Evolutionary conservation across 495 filamentous ascomycete genomes (phyloP).

Genomic region (Daldinia vernicosa): DNA sequence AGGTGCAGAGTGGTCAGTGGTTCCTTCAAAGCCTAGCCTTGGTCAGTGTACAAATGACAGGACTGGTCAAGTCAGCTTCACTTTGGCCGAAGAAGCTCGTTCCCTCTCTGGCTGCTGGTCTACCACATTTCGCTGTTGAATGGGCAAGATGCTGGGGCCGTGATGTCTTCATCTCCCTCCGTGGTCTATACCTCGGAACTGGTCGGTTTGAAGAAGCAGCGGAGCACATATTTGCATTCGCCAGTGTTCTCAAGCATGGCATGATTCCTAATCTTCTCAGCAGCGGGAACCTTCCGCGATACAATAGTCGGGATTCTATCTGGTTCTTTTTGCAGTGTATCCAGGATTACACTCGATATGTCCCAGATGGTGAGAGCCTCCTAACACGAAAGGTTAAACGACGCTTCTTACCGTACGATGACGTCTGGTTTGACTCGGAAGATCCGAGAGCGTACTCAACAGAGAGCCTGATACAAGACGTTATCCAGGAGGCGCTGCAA

Average conservation of each 20-base stretch:
- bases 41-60: constrained; percentile 89
- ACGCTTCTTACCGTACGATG: constrained; percentile 94
- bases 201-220: constrained; percentile 87
- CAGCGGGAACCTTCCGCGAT: constrained; percentile 87
- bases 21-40: constrained; percentile 88
- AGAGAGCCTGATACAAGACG: constrained; percentile 80
- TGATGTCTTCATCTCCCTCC: constrained; percentile 94
- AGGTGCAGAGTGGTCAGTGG: constrained; percentile 79
- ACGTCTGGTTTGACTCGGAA: constrained; percentile 84
- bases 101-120: constrained; percentile 87
- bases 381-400: constrained; percentile 80
- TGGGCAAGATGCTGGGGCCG: constrained; percentile 98
- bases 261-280: constrained; percentile 97
- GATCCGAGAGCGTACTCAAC: constrained; percentile 88
- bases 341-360: constrained; percentile 90
- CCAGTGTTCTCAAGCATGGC: constrained; percentile 95
- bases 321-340: constrained; percentile 98
- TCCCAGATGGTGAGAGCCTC: constrained; percentile 76
- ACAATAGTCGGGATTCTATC: constrained; percentile 94
- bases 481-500: constrained; percentile 93
- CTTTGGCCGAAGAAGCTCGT: constrained; percentile 86
- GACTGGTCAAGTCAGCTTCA: constrained; percentile 87
- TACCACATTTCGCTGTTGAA: constrained; percentile 92
- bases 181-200: constrained; percentile 88
- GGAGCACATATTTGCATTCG: constrained; percentile 95